Evolutionary conservation across 306 rosid species (phyloP), one percentile per base, ranked within the genome.

Genomic region (Vicia faba): DNA sequence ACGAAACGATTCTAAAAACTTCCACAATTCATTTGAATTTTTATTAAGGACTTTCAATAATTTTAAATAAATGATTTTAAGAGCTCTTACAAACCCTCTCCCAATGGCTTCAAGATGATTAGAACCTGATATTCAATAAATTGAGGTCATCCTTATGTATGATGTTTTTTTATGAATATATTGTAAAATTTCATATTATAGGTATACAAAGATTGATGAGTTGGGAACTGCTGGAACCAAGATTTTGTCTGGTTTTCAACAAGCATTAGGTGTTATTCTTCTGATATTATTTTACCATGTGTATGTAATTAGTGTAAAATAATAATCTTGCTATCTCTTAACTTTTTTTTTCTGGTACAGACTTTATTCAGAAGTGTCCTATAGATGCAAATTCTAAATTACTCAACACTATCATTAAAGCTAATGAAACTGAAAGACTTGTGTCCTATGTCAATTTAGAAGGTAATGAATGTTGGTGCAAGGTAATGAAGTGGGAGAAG

Each of bases 241-340:
- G 80, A 83, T 85, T 51, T 82, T 92, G 58, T 40, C 51, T 67
- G 85, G 85, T 18, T 81, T 87, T 73, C 95, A 80, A 74, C 89
- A 81, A 77, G 92, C 89, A 14, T 81, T 87, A 44, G 98, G 96
- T 92, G n/a, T n/a, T n/a, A 82, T 77, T 59, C 50, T 70, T 11
- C 25, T 15, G 31, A 68, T 19, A 63, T 72, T 48, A 77, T 33
- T 48, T 65, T 72, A 35, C 59, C 61, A 57, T 56, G n/a, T 64
- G 26, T 44, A 45, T 4, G 46, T 46, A 40, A 26, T 70, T 55
- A 48, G 14, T 29, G 29, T 61, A 40, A 63, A 63, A 40, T 62
- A 41, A 28, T 46, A 29, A 25, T 45, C 38, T 39, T 73, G 39
- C 46, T 3, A n/a, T n/a, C 57, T 54, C 48, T 45, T 66, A 28